A percentile compares a stretch with the other conserved stretches of the same genome.
Evolutionary conservation across 495 filamentous ascomycete species (phyloP).

Genomic region (Chlorociboria aeruginascens): DNA sequence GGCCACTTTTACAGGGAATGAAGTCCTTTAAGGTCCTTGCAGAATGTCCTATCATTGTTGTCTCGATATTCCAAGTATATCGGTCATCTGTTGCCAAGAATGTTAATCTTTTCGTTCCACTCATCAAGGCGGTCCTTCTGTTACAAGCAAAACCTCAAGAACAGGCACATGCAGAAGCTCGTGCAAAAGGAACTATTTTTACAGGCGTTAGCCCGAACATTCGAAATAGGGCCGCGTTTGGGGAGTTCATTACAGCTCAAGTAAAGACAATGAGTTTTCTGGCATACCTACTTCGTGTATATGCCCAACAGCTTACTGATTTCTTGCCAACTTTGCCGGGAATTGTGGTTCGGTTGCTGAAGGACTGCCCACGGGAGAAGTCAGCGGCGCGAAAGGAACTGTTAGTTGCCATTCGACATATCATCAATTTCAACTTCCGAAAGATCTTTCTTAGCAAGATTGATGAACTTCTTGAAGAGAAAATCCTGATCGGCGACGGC

Average conservation of each 20-base stretch:
- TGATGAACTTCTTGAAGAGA: conserved; percentile 86
- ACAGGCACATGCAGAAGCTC: conserved; percentile 77
- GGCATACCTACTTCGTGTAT: conserved; percentile 83
- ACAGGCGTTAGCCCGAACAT: conserved; percentile 91
- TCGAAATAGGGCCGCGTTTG: conserved; percentile 87
- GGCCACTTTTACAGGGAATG: conserved; percentile 80
- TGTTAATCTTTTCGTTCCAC: conserved; percentile 83
- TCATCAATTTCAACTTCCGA: conserved; percentile 97
- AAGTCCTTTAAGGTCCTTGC: conserved; percentile 97
- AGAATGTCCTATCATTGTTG: conserved; percentile 97
- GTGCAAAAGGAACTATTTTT: conserved; percentile 63
- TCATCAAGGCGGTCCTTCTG: conserved; percentile 82
- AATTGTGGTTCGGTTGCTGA: conserved; percentile 82
- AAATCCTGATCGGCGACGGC: conserved; percentile 89
- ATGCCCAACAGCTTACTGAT: conserved; percentile 76
- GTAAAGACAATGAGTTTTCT: conserved; percentile 99
- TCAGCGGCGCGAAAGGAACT: conserved; percentile 90
- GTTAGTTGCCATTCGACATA: conserved; percentile 90
- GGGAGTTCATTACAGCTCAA: conserved; percentile 93
- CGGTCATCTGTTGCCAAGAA: conserved; percentile 65
- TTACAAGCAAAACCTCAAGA: conserved; percentile 90
- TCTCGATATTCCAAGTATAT: conserved; percentile 94
- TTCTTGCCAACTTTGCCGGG: conserved; percentile 81
- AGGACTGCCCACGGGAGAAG: conserved; percentile 90
- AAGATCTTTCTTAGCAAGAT: conserved; percentile 93